These are phyloP conservation scores for Triticum urartu DNA, from an alignment of 176 grass and related monocot species.

Conservation along the genomic window DNA sequence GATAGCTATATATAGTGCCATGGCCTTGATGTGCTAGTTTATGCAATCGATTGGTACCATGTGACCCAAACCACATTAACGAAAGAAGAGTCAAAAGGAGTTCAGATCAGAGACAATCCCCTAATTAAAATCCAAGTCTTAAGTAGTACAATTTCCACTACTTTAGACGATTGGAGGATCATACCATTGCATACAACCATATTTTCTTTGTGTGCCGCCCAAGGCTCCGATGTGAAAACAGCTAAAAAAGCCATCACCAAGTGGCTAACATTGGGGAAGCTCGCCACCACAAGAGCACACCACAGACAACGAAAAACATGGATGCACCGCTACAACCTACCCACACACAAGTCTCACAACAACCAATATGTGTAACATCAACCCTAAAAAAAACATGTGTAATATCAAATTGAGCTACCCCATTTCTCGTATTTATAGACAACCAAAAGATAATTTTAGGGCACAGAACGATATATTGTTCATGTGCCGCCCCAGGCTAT, in stretches of 20 bases:
- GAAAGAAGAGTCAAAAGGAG: neutral
- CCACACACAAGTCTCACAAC: too few relatives aligned
- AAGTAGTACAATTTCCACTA: neutral
- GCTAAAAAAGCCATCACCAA: neutral
- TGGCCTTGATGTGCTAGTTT: neutral
- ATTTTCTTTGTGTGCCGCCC: neutral
- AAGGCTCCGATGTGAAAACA: neutral
- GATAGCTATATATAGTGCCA: neutral
- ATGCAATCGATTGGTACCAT: slow-evolving; percentile 24
- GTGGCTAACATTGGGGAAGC: neutral
- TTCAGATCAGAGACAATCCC: neutral
- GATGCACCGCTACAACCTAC: too few relatives aligned
- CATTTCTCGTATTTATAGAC: neutral
- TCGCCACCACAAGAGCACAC: neutral
- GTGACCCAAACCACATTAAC: slow-evolving; percentile 13
- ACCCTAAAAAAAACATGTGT: too few relatives aligned
- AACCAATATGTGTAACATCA: too few relatives aligned
- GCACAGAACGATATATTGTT: neutral
- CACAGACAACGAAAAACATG: too few relatives aligned
- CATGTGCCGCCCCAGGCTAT: neutral
- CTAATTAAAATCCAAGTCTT: neutral
- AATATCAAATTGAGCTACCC: neutral
- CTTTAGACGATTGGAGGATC: neutral
- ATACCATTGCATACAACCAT: neutral
- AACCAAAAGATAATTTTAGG: neutral